Conservation (phyloP, 164 flowering plant species). For the Umbellularia californica region DNA sequence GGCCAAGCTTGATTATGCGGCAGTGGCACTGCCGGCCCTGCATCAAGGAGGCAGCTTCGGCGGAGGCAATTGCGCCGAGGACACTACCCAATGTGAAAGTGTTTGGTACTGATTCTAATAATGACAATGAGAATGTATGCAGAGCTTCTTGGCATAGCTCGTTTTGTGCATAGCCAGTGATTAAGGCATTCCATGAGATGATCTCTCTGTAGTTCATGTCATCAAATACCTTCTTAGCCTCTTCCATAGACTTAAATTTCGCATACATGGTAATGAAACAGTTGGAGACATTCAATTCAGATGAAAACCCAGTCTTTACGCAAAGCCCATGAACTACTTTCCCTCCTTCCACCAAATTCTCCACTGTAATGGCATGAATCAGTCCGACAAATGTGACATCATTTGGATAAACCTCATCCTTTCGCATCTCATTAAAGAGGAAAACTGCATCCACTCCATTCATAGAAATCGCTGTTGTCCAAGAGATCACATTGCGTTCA, state of each 20-base stretch:
- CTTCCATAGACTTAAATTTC: constrained; percentile 50
- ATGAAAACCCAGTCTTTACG: constrained; percentile 41
- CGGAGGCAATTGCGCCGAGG: constrained; percentile 61
- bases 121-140: constrained; percentile 34
- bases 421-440: constrained; percentile 62
- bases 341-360: constrained; percentile 46
- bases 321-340: constrained; percentile 62
- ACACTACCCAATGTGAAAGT: constrained; percentile 74
- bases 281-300: constrained; percentile 55
- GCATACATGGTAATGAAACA: constrained; percentile 85
- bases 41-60: constrained; percentile 57
- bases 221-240: constrained; percentile 55
- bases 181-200: constrained; percentile 82
- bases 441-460: constrained; percentile 46
- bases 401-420: constrained; percentile 71
- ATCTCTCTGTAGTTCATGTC: constrained; percentile 49
- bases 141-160: constrained; percentile 61
- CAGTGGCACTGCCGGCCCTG: constrained; percentile 73
- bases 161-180: constrained; percentile 75
- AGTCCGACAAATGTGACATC: constrained; percentile 80
- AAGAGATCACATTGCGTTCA: constrained; percentile 73
- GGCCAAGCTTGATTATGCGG: constrained; percentile 54
- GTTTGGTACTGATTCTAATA: constrained; percentile 47
- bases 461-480: constrained; percentile 83
- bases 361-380: constrained; percentile 48